Conservation (phyloP, 768 basidiomycete genomes). For the Termitomyces sp. region DNA sequence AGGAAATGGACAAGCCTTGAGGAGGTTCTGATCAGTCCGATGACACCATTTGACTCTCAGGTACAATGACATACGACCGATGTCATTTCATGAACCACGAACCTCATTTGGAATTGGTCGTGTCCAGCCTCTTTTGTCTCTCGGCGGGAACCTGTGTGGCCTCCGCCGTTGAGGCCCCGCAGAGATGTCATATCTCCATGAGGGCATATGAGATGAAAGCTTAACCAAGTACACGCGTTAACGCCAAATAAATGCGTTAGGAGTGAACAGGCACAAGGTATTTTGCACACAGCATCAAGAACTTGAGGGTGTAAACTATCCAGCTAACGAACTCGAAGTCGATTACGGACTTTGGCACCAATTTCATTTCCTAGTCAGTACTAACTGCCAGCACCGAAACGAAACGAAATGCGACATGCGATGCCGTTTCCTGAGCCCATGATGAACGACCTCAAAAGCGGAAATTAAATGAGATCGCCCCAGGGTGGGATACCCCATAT, state of each 20-base stretch:
- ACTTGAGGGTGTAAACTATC: slow-evolving; percentile 27
- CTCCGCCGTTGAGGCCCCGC: slow-evolving; percentile 21
- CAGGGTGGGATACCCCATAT: too few relatives aligned
- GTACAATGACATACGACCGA: slow-evolving; percentile 18
- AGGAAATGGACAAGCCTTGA: slow-evolving; percentile 16
- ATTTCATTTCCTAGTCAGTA: slow-evolving; percentile 19
- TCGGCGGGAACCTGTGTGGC: slow-evolving; percentile 26
- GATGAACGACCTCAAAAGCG: too few relatives aligned
- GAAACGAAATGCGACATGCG: too few relatives aligned
- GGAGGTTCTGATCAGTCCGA: background rate
- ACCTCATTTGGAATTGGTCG: too few relatives aligned
- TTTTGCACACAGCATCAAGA: slow-evolving; percentile 31
- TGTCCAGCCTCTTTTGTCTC: too few relatives aligned
- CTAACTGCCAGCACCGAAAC: slow-evolving; percentile 22
- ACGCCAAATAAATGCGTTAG: slow-evolving; percentile 23
- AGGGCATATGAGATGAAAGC: background rate
- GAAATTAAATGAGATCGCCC: too few relatives aligned
- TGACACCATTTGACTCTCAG: background rate
- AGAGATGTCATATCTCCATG: too few relatives aligned
- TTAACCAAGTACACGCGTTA: slow-evolving; percentile 17
- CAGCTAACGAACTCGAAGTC: slow-evolving; percentile 21
- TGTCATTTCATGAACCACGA: too few relatives aligned
- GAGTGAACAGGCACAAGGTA: too few relatives aligned
- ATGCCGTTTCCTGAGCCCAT: too few relatives aligned
- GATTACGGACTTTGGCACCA: slow-evolving; percentile 15